Conservation (phyloP, 2,329 filamentous ascomycete genomes). For the Beauveria caledonica region DNA sequence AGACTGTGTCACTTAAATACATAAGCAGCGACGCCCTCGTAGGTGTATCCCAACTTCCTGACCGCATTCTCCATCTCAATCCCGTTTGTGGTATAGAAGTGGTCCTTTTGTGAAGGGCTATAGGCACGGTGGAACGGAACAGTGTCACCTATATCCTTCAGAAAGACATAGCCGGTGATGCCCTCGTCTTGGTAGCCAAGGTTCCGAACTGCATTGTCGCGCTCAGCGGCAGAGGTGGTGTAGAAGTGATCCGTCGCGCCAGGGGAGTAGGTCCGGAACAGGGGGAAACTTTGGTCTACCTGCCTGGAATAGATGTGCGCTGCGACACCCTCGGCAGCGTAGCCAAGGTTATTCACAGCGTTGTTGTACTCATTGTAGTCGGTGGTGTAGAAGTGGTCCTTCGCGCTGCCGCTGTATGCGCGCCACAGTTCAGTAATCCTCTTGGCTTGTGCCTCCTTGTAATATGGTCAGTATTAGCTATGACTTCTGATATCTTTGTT, state of each 20-base stretch:
- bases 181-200: conserved; percentile 10
- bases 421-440: conserved; percentile 1
- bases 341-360: conserved; percentile 5
- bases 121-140: conserved; percentile 5
- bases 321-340: conserved; percentile 2
- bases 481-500: not conserved
- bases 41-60: not conserved
- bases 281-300: not conserved
- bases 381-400: conserved; percentile 11
- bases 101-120: not conserved
- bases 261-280: conserved; percentile 5
- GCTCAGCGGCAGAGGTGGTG: conserved; percentile 9
- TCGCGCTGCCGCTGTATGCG: conserved; percentile 2
- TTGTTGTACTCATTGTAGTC: conserved; percentile 11
- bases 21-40: conserved; percentile 2
- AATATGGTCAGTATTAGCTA: not conserved
- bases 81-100: conserved; percentile 6
- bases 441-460: not conserved
- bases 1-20: not conserved
- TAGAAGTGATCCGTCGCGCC: conserved; percentile 8
- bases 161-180: conserved; percentile 2
- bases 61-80: conserved; percentile 8
- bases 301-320: not conserved
- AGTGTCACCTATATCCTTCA: too few species aligned
- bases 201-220: conserved; percentile 3